Base-by-base conservation (phyloP, 2,329 filamentous ascomycete species). In the Cladosporium velox region DNA sequence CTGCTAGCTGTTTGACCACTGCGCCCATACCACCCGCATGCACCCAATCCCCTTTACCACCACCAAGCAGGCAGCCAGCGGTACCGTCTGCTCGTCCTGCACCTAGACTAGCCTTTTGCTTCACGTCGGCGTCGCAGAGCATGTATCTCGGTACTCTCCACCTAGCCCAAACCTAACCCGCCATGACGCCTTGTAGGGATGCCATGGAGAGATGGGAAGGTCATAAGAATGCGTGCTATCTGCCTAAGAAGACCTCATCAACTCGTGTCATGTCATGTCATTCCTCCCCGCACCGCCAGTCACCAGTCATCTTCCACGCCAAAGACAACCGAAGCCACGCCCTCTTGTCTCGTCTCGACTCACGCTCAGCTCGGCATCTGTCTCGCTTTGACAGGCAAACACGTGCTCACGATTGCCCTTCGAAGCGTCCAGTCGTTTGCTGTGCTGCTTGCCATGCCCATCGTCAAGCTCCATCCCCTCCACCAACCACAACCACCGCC, bases 81-180 rank as follows among this genome's bases (percentile, higher is more conserved):
- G 51, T 30, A 32, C 28, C 51, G 7, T 30, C 30, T 54, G n/a
- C 52, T 34, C 52, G 28, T 12, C 30, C 52, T 34, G 52, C 52
- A 14, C 8, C 47, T 28, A 28, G 7, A 44, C 41, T 11, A 18
- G 14, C 14, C 18, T 24, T 55, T 34, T 21, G 52, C 52, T 55
- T 55, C 52, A 34, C 52, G 52, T 18, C 28, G 28, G 28, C 52
- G 28, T 55, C 52, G 26, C 28, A 34, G 52, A 55, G 52, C 51
- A 54, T 54, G 28, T 34, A 34, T 55, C 28, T 34, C 52, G 52
- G 52, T 55, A 55, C 52, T 55, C 28, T 32, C 52, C 30, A 21
- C n/a, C 52, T 55, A 55, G 52, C 12, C 52, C 15, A 24, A 55
- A 55, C 52, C 52, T 55, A 55, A 34, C 26, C 30, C 52, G 52